phyloP scores from a whole-genome alignment of 2,329 filamentous ascomycete genomes.

The Hymenoscyphus occultus region DNA sequence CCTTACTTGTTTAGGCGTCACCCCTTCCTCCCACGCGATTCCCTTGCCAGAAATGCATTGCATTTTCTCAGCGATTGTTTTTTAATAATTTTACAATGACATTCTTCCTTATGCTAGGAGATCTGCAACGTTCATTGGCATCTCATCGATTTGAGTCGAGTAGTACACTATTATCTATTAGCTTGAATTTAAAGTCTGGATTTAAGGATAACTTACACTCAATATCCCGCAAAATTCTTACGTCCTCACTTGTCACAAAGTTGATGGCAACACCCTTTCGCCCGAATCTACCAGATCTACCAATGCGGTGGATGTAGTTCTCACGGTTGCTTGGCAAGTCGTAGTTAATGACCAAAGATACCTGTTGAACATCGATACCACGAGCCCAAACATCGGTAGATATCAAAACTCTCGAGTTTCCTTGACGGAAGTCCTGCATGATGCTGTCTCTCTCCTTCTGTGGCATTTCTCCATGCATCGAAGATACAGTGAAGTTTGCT shows the following conservation, averaged over 20 bases:
- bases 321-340: constrained; percentile 97
- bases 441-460: constrained; percentile 97
- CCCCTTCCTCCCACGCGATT: constrained; percentile 6
- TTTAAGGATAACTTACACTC: constrained; percentile 60
- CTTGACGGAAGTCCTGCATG: constrained; percentile 99
- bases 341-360: constrained; percentile 99
- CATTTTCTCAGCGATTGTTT: neutral
- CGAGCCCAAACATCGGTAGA: constrained; percentile 96
- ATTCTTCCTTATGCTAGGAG: constrained; percentile 30
- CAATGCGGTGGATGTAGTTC: constrained; percentile 99
- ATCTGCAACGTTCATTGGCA: constrained; percentile 70
- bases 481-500: constrained; percentile 98
- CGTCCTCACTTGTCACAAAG: constrained; percentile 97
- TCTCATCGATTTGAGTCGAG: constrained; percentile 76
- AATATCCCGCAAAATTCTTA: constrained; percentile 94
- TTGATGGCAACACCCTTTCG: constrained; percentile 99
- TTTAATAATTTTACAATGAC: neutral
- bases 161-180: constrained; percentile 57
- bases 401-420: constrained; percentile 96
- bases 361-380: constrained; percentile 99
- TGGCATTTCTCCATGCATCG: constrained; percentile 99
- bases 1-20: constrained; percentile 3
- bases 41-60: neutral
- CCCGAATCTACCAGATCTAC: constrained; percentile 98
- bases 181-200: neutral